phyloP scores from a whole-genome alignment of 1,284 basidiomycete genomes.

The Malassezia furfur region DNA sequence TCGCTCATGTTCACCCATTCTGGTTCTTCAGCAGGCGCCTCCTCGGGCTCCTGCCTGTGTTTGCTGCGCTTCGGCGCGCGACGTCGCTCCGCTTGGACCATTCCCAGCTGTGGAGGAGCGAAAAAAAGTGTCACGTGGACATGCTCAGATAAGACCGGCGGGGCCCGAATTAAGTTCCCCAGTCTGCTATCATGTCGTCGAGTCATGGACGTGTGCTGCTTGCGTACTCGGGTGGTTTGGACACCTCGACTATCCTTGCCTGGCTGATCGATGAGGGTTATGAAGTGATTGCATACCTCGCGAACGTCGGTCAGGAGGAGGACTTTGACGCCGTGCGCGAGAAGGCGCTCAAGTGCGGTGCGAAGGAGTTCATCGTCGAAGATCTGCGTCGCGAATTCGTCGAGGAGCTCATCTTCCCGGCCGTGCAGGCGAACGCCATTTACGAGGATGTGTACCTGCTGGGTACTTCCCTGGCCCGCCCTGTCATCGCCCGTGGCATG shows the following conservation, averaged over 20 bases:
- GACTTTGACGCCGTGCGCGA: constrained; percentile 86
- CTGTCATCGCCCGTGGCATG: constrained; percentile 98
- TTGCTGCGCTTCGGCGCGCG: constrained; percentile 16
- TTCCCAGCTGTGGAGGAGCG: background rate
- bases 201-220: constrained; percentile 71
- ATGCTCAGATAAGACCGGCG: background rate
- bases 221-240: constrained; percentile 87
- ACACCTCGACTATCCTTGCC: constrained; percentile 47
- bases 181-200: constrained; percentile 12
- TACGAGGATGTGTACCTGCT: constrained; percentile 99
- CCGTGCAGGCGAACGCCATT: constrained; percentile 95
- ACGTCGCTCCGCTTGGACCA: constrained; percentile 12
- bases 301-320: constrained; percentile 96
- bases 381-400: constrained; percentile 93
- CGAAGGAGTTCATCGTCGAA: constrained; percentile 86
- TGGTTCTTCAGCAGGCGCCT: background rate
- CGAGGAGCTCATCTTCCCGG: constrained; percentile 88
- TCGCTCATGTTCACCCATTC: constrained; percentile 12
- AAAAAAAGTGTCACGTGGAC: constrained; percentile 3
- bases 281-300: constrained; percentile 97
- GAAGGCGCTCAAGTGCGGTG: constrained; percentile 86
- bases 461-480: constrained; percentile 92
- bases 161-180: background rate
- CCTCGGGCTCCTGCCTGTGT: background rate
- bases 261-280: constrained; percentile 82